Conservation (phyloP, 108 stramenopile genomes). For the Skeletonema marinoi region DNA sequence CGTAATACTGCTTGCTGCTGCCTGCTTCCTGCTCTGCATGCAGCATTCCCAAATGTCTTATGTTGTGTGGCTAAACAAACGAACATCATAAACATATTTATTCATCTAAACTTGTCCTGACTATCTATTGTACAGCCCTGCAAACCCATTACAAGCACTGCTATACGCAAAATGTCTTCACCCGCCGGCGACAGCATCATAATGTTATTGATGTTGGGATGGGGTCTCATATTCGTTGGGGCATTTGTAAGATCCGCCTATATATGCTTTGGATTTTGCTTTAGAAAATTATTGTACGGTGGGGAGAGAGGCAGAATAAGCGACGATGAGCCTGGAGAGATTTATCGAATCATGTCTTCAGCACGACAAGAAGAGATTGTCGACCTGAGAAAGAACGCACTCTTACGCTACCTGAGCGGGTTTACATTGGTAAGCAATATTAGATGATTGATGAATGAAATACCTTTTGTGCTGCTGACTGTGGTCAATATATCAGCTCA, state of each 20-base stretch:
- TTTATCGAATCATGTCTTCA: constrained; percentile 10
- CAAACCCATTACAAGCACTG: no score
- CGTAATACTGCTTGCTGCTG: no score
- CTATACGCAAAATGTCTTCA: neutral
- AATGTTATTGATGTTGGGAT: neutral
- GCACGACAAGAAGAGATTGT: constrained; percentile 20
- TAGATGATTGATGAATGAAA: neutral
- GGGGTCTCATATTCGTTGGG: neutral
- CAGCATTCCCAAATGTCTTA: no score
- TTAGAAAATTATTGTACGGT: neutral
- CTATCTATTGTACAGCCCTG: no score
- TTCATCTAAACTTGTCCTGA: no score
- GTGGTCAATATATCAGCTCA: neutral
- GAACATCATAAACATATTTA: no score
- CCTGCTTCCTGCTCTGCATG: no score
- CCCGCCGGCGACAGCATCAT: neutral
- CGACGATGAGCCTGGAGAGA: neutral
- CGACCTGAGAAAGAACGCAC: constrained; percentile 15
- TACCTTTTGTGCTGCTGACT: neutral
- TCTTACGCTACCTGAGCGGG: constrained; percentile 13
- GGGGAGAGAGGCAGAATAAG: neutral
- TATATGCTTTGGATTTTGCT: neutral
- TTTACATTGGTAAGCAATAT: constrained; percentile 17
- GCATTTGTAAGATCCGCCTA: neutral
- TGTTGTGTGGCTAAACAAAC: no score